Evolutionary conservation across 768 basidiomycete species (phyloP).

Genomic region (Tulasnella sp.): DNA sequence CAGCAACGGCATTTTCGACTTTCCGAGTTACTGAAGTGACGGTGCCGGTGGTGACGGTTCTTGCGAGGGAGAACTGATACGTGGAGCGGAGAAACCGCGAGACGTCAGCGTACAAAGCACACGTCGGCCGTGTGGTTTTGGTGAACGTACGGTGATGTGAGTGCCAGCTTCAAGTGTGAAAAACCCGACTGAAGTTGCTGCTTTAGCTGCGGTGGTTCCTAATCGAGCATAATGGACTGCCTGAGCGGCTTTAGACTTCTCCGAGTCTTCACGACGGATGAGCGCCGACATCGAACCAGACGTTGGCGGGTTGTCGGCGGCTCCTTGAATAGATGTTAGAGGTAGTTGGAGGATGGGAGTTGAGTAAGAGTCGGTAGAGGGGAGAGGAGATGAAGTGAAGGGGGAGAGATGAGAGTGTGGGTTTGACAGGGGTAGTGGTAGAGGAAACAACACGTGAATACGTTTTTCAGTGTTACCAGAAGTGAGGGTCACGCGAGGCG

Average conservation of each 20-base stretch:
- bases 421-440: background rate
- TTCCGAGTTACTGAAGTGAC: constrained; percentile 51
- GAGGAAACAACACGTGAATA: background rate
- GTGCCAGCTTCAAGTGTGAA: constrained; percentile 59
- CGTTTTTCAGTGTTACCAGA: background rate
- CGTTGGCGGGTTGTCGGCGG: background rate
- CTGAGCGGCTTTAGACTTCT: background rate
- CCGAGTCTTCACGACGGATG: background rate
- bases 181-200: constrained; percentile 57
- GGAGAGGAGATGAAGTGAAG: background rate
- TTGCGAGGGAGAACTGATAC: constrained; percentile 57
- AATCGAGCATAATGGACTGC: constrained; percentile 9
- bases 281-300: background rate
- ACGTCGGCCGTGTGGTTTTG: constrained; percentile 1
- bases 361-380: background rate
- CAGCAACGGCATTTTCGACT: constrained; percentile 48
- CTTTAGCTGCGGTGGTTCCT: constrained; percentile 53
- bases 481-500: background rate
- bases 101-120: background rate
- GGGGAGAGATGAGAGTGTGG: background rate
- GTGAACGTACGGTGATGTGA: constrained; percentile 51
- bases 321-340: background rate
- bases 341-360: background rate
- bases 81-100: constrained; percentile 16
- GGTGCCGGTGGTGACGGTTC: constrained; percentile 54